Conservation (phyloP, 805 yeast species). For the Candida ficus region DNA sequence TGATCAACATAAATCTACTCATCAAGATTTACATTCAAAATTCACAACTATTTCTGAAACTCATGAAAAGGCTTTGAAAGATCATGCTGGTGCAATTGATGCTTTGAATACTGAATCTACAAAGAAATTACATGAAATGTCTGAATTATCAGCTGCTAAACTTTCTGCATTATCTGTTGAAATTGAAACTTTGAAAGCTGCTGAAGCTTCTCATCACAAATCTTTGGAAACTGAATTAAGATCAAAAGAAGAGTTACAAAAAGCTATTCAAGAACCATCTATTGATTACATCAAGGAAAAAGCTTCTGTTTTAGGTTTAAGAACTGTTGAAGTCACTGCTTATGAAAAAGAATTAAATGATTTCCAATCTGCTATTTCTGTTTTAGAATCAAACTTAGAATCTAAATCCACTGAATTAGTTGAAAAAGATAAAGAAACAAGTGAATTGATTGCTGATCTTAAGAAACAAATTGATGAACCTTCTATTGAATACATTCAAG, state of each 20-base stretch:
- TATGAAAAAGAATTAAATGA: slow-evolving; percentile 8
- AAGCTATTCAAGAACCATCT: slow-evolving; percentile 26
- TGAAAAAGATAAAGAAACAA: slow-evolving; percentile 4
- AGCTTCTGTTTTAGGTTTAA: slow-evolving; percentile 24
- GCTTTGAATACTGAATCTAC: slow-evolving; percentile 1
- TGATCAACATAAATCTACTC: neutral
- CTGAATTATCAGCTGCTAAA: slow-evolving; percentile 2
- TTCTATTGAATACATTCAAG: slow-evolving; percentile 24
- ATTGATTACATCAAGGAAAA: slow-evolving; percentile 25
- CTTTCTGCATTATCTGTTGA: slow-evolving; percentile 1
- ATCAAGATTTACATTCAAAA: slow-evolving; percentile 1
- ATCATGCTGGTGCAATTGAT: slow-evolving; percentile 3
- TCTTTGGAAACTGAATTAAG: neutral
- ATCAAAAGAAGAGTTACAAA: slow-evolving; percentile 8
- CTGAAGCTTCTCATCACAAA: neutral
- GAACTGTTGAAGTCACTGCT: slow-evolving; percentile 9
- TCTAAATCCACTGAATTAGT: neutral
- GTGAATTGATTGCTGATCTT: slow-evolving; percentile 2
- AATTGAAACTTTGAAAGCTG: slow-evolving; percentile 2
- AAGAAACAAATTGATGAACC: slow-evolving; percentile 24
- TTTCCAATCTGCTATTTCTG: neutral
- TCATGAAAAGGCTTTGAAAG: slow-evolving; percentile 4
- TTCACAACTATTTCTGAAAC: neutral
- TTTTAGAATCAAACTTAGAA: neutral
- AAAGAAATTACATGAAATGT: slow-evolving; percentile 4